phyloP scores from a whole-genome alignment of 352 stramenopile species.

The Globisporangium mamillatum region DNA sequence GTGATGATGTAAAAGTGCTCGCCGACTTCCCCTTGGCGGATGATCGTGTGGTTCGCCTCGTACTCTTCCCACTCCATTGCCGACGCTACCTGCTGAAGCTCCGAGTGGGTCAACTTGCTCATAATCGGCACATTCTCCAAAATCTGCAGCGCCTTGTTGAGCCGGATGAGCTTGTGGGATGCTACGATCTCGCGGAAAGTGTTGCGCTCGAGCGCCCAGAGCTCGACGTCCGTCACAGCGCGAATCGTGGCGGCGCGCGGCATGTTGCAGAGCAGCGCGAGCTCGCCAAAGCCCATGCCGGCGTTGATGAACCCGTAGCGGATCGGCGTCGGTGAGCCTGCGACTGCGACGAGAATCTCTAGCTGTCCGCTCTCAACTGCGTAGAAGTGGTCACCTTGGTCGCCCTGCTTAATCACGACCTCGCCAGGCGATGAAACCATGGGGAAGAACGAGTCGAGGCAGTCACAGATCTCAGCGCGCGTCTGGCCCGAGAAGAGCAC shows the following conservation, averaged over 20 bases:
- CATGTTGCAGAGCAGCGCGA: constrained; percentile 96
- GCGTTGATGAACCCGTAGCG: constrained; percentile 62
- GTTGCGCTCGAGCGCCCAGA: constrained; percentile 75
- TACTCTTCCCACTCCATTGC: constrained; percentile 86
- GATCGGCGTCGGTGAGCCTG: constrained; percentile 48
- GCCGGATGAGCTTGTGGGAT: constrained; percentile 63
- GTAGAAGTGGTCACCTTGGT: constrained; percentile 81
- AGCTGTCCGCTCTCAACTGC: constrained; percentile 58
- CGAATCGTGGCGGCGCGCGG: constrained; percentile 93
- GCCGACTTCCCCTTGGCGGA: constrained; percentile 69
- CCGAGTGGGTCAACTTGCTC: constrained; percentile 58
- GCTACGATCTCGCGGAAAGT: constrained; percentile 74
- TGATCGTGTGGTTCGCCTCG: constrained; percentile 45
- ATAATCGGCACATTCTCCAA: constrained; percentile 59
- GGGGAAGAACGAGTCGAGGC: constrained; percentile 72
- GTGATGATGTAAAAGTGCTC: constrained; percentile 83
- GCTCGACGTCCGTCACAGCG: constrained; percentile 48
- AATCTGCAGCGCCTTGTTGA: constrained; percentile 57
- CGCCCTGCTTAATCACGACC: constrained; percentile 63
- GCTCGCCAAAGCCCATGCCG: constrained; percentile 92
- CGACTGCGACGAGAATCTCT: constrained; percentile 65
- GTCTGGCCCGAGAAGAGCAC: constrained; percentile 70
- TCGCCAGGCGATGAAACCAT: constrained; percentile 39
- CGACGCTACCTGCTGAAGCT: constrained; percentile 66
- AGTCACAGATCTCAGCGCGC: constrained; percentile 53